phyloP scores from a whole-genome alignment of 805 yeast species.

The Ogataea sp. region DNA sequence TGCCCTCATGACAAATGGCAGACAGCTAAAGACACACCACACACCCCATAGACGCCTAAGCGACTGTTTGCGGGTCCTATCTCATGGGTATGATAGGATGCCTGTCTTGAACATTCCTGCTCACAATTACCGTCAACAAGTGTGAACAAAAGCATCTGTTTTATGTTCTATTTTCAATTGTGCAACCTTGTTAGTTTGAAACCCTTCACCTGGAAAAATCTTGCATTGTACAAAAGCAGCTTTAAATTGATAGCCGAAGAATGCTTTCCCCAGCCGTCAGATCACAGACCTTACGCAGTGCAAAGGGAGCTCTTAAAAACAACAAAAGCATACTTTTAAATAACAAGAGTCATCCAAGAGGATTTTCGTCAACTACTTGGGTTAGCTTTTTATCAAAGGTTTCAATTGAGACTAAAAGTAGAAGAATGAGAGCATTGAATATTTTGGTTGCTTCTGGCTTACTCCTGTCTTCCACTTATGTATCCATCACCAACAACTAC shows the following conservation, averaged over 20 bases:
- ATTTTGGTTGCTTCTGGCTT: constrained; percentile 25
- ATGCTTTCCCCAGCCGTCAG: constrained; percentile 5
- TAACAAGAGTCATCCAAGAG: not conserved
- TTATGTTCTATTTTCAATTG: no score
- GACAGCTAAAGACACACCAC: not conserved
- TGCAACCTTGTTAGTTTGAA: no score
- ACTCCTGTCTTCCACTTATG: constrained; percentile 24
- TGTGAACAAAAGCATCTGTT: no score
- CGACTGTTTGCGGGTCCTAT: no score
- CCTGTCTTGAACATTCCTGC: no score
- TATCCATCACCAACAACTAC: constrained; percentile 20
- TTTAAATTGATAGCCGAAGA: not conserved
- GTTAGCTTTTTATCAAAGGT: no score
- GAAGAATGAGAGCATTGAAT: constrained; percentile 22
- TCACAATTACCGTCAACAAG: no score
- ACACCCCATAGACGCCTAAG: not conserved
- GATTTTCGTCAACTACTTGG: not conserved
- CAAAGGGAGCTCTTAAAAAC: constrained; percentile 1
- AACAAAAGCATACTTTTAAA: no score
- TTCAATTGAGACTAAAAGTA: constrained; percentile 6
- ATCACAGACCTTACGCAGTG: constrained; percentile 1
- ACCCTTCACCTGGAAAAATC: no score
- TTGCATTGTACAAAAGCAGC: not conserved
- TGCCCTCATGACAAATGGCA: not conserved
- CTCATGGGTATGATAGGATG: no score